These are phyloP conservation scores for Colletotrichum lentis DNA, from an alignment of 2,329 filamentous ascomycete species.

Conservation along the genomic window DNA sequence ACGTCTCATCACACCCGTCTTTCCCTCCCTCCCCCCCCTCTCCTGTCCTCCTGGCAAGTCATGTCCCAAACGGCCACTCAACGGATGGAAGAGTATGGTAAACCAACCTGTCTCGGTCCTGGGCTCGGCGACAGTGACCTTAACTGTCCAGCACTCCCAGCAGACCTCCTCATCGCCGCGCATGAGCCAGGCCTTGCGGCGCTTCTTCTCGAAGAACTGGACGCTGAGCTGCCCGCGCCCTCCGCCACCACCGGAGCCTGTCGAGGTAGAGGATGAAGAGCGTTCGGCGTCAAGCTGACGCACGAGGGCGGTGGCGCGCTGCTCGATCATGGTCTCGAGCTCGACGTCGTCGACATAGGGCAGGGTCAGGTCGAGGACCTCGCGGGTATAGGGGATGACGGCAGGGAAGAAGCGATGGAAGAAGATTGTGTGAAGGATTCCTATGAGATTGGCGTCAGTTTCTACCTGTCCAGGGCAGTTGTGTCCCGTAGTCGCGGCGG, in stretches of 20 bases:
- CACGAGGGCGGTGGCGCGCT: constrained; percentile 80
- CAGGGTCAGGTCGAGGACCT: constrained; percentile 88
- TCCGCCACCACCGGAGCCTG: constrained; percentile 48
- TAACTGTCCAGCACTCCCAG: constrained; percentile 96
- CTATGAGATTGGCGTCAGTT: constrained; percentile 55
- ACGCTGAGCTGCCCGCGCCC: constrained; percentile 82
- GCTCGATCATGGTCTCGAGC: constrained; percentile 92
- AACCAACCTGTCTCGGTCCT: constrained; percentile 83
- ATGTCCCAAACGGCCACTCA: too few species aligned
- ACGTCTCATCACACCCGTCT: not conserved
- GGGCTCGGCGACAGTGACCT: constrained; percentile 91
- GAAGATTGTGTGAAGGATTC: constrained; percentile 95
- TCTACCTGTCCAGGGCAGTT: not conserved
- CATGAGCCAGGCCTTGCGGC: constrained; percentile 82
- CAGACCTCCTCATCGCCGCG: constrained; percentile 89
- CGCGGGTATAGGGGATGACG: constrained; percentile 81
- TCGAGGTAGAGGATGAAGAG: constrained; percentile 41
- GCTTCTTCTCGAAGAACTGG: constrained; percentile 93
- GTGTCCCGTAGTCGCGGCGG: not conserved
- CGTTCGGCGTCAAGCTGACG: constrained; percentile 75
- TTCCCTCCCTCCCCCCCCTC: not conserved
- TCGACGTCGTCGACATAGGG: constrained; percentile 90
- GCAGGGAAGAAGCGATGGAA: constrained; percentile 97
- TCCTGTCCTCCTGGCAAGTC: too few species aligned
- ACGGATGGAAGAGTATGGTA: not conserved